A percentile compares a stretch with the other conserved stretches of the same genome.
Evolutionary conservation across 2,329 filamentous ascomycete species (phyloP).

Genomic region (Exophiala oligosperma): DNA sequence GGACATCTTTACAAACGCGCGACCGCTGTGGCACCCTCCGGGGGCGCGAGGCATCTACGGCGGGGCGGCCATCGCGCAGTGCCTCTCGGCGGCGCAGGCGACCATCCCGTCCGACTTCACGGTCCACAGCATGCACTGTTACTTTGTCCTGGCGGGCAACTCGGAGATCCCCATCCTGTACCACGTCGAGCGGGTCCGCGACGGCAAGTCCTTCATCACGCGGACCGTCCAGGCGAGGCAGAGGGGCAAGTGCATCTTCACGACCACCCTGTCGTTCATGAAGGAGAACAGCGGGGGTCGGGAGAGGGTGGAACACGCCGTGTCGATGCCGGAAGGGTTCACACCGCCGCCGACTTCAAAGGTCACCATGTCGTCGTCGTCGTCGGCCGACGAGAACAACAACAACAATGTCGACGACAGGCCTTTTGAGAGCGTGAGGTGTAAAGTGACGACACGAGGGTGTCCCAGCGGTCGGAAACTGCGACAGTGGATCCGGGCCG

Average conservation of each 20-base stretch:
- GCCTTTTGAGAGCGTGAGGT: slow-evolving; percentile 46
- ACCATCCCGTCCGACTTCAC: slow-evolving; percentile 79
- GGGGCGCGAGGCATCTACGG: slow-evolving; percentile 93
- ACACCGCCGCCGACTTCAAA: slow-evolving; percentile 36
- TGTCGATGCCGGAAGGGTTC: slow-evolving; percentile 53
- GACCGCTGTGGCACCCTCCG: slow-evolving; percentile 86
- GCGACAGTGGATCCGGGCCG: slow-evolving; percentile 52
- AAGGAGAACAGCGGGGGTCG: slow-evolving; percentile 59
- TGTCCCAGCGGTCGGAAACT: slow-evolving; percentile 66
- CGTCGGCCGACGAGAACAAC: background rate
- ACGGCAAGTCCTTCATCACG: slow-evolving; percentile 86
- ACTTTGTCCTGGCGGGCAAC: slow-evolving; percentile 92
- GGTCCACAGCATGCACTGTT: slow-evolving; percentile 97
- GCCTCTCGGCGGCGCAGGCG: slow-evolving; percentile 79
- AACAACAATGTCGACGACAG: slow-evolving; percentile 3
- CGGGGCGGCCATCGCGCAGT: slow-evolving; percentile 90
- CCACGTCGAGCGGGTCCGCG: slow-evolving; percentile 90
- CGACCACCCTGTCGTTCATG: slow-evolving; percentile 88
- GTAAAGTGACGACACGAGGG: slow-evolving; percentile 38
- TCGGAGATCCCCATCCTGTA: slow-evolving; percentile 84
- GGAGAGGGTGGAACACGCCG: slow-evolving; percentile 64
- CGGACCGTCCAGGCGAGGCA: slow-evolving; percentile 95
- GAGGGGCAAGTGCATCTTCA: slow-evolving; percentile 86
- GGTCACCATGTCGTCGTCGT: background rate
- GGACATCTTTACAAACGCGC: slow-evolving; percentile 83